Evolutionary conservation across 2,329 filamentous ascomycete species (phyloP).

Genomic region (Annulohypoxylon truncatum): DNA sequence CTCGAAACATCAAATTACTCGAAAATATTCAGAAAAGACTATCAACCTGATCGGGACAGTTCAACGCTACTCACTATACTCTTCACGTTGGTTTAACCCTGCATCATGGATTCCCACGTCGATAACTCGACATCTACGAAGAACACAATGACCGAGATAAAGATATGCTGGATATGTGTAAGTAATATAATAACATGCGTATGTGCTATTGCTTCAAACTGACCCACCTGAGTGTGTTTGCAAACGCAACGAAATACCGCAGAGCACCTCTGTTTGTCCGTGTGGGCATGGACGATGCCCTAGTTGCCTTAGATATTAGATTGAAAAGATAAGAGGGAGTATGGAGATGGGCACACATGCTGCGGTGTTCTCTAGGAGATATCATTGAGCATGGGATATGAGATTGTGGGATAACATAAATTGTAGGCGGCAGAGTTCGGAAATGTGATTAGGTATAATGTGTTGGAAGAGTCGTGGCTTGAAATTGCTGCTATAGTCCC

Average conservation of each 20-base stretch:
- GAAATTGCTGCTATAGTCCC: not conserved
- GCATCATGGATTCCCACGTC: not conserved
- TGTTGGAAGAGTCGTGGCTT: not conserved
- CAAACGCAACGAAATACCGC: not conserved
- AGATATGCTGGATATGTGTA: not conserved
- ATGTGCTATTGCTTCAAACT: not conserved
- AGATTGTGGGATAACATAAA: not conserved
- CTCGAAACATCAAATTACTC: not conserved
- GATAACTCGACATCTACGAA: not conserved
- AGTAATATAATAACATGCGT: not conserved
- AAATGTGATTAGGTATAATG: not conserved
- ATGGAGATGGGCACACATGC: not conserved
- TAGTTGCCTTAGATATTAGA: not conserved
- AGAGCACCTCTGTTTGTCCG: not conserved
- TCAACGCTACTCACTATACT: not conserved
- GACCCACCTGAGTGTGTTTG: not conserved
- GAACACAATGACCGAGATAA: not conserved
- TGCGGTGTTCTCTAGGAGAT: not conserved
- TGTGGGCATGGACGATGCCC: not conserved
- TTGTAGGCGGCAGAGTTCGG: not conserved
- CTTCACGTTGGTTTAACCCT: not conserved
- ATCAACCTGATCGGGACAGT: not conserved
- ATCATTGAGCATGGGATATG: not conserved
- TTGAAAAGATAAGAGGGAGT: not conserved
- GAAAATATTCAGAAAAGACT: not conserved